Base-by-base conservation (phyloP, 2,329 filamentous ascomycete genomes). In the Chaetomiaceae sp. region DNA sequence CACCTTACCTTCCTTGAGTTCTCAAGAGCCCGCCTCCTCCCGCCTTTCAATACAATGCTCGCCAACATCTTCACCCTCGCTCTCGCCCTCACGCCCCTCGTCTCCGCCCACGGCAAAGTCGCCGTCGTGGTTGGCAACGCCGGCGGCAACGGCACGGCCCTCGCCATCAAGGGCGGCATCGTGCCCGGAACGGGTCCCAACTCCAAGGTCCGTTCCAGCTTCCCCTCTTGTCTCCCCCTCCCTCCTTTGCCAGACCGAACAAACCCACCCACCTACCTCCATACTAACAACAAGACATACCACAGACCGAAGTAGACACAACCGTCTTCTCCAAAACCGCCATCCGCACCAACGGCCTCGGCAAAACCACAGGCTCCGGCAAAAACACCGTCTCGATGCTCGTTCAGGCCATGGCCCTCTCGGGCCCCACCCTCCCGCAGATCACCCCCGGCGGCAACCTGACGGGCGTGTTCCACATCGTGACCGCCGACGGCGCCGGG, bases 71-170 rank as follows among this genome's bases (percentile, higher is more conserved):
- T 65, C 54, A 9, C 63, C 55, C 10, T 66, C 19, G 59, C 59
- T 8, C 63, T 66, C 37, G 58, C 63, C 31, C 39, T 58, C 48
- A 55, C 58, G 3, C 62, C 63, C 12, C 56, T 66, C 21, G 64
- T 64, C 14, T 51, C 63, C 17, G 65, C 63, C 25, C 65, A 68
- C 50, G 65, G 65, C 56, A 66, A 66, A 44, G 50, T 67, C 31
- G 57, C 58, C 14, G 60, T 59, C 16, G 58, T 65, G 10, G 57
- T 55, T 7, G 69, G 69, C 37, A 64, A 71, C 51, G 60, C 60
- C 1, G 70, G 69, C 30, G 70, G 70, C 55, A 73, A 73, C 58
- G 65, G 65, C 19, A 73, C 70, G 1, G 70, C 65, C n/a, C 62
- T 73, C 3, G 71, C 63, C 19, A 73, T 73, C 53, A 58, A 64